Conservation (phyloP, 305 asterid species). For the Fraxinus ornus region DNA sequence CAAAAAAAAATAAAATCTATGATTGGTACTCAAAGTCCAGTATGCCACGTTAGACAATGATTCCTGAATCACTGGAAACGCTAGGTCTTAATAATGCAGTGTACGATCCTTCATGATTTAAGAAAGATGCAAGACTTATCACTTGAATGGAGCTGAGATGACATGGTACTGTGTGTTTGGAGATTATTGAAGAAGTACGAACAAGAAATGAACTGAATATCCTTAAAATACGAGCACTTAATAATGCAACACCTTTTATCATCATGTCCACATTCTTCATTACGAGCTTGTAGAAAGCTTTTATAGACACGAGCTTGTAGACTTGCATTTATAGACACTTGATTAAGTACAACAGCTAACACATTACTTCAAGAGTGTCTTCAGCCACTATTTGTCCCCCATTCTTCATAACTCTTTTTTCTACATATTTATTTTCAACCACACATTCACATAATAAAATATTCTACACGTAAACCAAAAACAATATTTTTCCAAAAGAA, state of each 20-base stretch:
- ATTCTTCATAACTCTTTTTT: too few relatives aligned
- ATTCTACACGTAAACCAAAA: too few relatives aligned
- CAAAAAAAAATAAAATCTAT: too few relatives aligned
- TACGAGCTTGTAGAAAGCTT: neutral
- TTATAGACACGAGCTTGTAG: too few relatives aligned
- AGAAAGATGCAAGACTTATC: neutral
- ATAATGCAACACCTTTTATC: neutral
- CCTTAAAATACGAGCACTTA: neutral
- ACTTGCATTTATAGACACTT: neutral
- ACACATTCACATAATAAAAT: too few relatives aligned
- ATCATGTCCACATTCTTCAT: neutral
- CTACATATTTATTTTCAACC: too few relatives aligned
- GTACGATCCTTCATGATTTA: neutral
- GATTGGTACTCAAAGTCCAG: neutral
- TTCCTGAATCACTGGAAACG: too few relatives aligned
- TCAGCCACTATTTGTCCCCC: too few relatives aligned
- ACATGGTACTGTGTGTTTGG: too few relatives aligned
- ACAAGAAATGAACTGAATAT: neutral
- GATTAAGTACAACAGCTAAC: neutral
- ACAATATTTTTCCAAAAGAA: too few relatives aligned
- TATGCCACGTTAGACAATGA: neutral
- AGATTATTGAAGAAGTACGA: neutral
- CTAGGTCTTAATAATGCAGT: neutral
- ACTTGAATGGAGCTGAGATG: neutral
- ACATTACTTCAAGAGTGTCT: conserved; percentile 1